Conservation (phyloP, 2,329 filamentous ascomycete species). For the Tolypocladium amazonense region DNA sequence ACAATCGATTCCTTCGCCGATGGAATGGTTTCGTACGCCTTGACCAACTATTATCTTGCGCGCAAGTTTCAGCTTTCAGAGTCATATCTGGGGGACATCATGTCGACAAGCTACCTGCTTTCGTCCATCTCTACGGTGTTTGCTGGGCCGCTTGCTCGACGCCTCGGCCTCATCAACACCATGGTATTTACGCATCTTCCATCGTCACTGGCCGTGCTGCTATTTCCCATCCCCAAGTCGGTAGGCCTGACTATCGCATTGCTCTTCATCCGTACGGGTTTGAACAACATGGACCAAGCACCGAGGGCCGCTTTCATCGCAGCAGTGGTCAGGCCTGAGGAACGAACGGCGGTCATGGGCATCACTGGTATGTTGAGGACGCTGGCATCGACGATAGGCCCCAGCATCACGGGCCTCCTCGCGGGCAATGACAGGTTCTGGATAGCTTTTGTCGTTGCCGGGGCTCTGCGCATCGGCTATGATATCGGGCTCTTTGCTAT, state of each 20-base stretch:
- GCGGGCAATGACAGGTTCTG: conserved; percentile 44
- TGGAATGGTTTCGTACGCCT: conserved; percentile 49
- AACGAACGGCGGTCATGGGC: conserved; percentile 61
- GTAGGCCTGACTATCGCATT: conserved; percentile 42
- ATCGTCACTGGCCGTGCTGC: conserved; percentile 47
- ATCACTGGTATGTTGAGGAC: conserved; percentile 53
- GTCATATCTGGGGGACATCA: conserved; percentile 48
- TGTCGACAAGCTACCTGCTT: conserved; percentile 42
- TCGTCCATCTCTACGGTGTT: conserved; percentile 43
- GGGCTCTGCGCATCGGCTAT: conserved; percentile 41
- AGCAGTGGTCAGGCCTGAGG: conserved; percentile 52
- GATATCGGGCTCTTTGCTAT: conserved; percentile 48
- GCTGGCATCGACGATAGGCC: conserved; percentile 43
- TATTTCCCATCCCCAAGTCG: conserved; percentile 45
- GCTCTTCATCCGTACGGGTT: conserved; percentile 46
- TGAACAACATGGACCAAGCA: conserved; percentile 62
- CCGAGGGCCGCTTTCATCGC: conserved; percentile 57
- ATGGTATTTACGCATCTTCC: conserved; percentile 55
- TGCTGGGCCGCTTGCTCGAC: conserved; percentile 44
- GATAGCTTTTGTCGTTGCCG: conserved; percentile 51
- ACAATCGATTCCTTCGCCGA: conserved; percentile 55
- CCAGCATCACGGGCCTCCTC: conserved; percentile 43
- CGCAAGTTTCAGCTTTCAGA: conserved; percentile 44
- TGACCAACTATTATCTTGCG: conserved; percentile 50
- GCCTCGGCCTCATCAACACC: conserved; percentile 52